A percentile compares a stretch with the other conserved stretches of the same genome.
Evolutionary conservation across 192 early-diverging fungal genomes (phyloP).

Genomic region (Mortierella hygrophila): DNA sequence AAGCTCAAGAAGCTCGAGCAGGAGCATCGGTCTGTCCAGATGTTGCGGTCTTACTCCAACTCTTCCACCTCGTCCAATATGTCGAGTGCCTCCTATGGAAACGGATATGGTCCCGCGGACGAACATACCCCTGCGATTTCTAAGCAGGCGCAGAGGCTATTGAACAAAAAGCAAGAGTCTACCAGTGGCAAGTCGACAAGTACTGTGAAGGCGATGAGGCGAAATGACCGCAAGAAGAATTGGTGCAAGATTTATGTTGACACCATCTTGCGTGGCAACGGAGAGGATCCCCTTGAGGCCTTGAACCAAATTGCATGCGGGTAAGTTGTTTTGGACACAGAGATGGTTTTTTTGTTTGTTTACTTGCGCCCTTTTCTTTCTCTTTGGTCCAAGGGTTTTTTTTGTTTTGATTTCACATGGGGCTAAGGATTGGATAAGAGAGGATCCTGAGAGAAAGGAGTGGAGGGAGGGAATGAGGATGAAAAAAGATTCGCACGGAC

Average conservation of each 20-base stretch:
- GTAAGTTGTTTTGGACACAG: slow-evolving; percentile 12
- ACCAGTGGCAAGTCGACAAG: slow-evolving; percentile 4
- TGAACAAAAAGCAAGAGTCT: slow-evolving; percentile 49
- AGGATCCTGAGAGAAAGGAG: slow-evolving; percentile 11
- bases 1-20: slow-evolving; percentile 42
- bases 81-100: slow-evolving; percentile 20
- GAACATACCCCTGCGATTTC: slow-evolving; percentile 21
- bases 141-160: slow-evolving; percentile 39
- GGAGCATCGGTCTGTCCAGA: slow-evolving; percentile 42
- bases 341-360: slow-evolving; percentile 6
- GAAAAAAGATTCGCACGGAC: background rate
- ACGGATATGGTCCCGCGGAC: slow-evolving; percentile 10
- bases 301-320: slow-evolving; percentile 25
- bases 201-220: slow-evolving; percentile 38
- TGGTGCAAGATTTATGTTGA: slow-evolving; percentile 57
- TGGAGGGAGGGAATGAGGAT: background rate
- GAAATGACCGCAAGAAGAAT: slow-evolving; percentile 45
- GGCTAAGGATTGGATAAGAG: slow-evolving; percentile 21
- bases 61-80: slow-evolving; percentile 31
- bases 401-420: slow-evolving; percentile 38
- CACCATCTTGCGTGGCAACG: slow-evolving; percentile 43
- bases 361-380: background rate
- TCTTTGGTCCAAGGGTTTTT: background rate
- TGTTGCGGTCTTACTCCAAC: slow-evolving; percentile 42
- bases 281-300: slow-evolving; percentile 27